Base-by-base conservation (phyloP, 75 land plant genomes). In the Cryptomeria japonica region DNA sequence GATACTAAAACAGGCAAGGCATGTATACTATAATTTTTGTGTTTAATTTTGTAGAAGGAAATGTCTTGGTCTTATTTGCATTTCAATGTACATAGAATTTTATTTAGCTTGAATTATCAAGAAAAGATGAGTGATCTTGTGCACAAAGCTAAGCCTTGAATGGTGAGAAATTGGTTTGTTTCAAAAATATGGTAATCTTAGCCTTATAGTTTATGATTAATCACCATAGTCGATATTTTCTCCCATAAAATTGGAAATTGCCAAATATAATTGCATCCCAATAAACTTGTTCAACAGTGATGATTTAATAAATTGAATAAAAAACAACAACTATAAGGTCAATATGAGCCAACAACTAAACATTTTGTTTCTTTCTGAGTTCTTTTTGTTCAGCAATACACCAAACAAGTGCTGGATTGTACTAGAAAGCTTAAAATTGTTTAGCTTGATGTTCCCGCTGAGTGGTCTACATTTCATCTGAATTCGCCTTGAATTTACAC, bases 1-100 rank as follows among this genome's bases (percentile, higher is more conserved):
- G 99, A 98, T 91, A 61, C 90, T 49, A 94, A 93, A 89, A 98
- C 98, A 87, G 99, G 99, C 91, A 96, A 98, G 99, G 99, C 94
- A 93, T 92, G 91, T 93, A 83, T 87, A 31, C 55, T 80, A 68
- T 10, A 42, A n/a, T 58, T 42, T 39, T 39, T 90, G 8, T 58
- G 51, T 72, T 6, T 28, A 3, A 13, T 79, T 79, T 79, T 79
- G 83, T 31, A 70, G 7, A 70, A 28, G 34, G 75, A 28, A n/a
- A 31, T 72, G 15, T 72, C 31, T 31, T n/a, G 75, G 75, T 72
- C 7, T 14, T 68, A 53, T 28, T 68, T 68, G 25, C 72, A 25
- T 25, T 19, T 68, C 7, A 68, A 22, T 68, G 31, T 68, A 25
- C 72, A 28, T 38, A 39, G 14, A 16, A 11, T 37, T 18, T 79